phyloP scores from a whole-genome alignment of 1,284 basidiomycete genomes.

The Microbotryum intermedium region DNA sequence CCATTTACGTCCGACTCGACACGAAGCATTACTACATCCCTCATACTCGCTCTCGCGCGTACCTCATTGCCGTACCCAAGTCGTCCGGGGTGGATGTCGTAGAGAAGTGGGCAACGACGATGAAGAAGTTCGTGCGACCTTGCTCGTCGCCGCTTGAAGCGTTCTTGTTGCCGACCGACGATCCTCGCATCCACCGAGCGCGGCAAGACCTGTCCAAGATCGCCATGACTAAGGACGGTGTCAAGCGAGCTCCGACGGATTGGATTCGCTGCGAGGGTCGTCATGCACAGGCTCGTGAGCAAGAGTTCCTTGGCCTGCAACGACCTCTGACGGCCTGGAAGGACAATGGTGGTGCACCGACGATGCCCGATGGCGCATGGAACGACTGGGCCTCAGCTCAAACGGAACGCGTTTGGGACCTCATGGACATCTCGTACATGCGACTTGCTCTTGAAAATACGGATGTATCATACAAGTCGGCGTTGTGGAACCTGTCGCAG shows the following conservation, averaged over 20 bases:
- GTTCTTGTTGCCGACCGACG: slow-evolving; percentile 81
- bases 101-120: slow-evolving; percentile 58
- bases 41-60: slow-evolving; percentile 69
- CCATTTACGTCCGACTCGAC: slow-evolving; percentile 64
- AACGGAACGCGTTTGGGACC: slow-evolving; percentile 87
- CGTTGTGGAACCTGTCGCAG: slow-evolving; percentile 95
- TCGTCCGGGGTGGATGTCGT: slow-evolving; percentile 48
- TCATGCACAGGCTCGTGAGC: slow-evolving; percentile 75
- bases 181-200: slow-evolving; percentile 80
- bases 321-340: slow-evolving; percentile 89
- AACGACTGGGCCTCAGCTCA: slow-evolving; percentile 83
- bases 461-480: slow-evolving; percentile 51
- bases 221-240: slow-evolving; percentile 43
- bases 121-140: slow-evolving; percentile 64
- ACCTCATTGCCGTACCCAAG: slow-evolving; percentile 59
- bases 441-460: slow-evolving; percentile 70
- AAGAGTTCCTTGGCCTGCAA: slow-evolving; percentile 71
- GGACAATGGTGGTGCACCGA: slow-evolving; percentile 82
- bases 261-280: slow-evolving; percentile 89
- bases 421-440: slow-evolving; percentile 82
- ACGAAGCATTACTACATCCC: slow-evolving; percentile 91
- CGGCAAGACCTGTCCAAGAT: slow-evolving; percentile 67
- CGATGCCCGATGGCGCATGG: slow-evolving; percentile 84
- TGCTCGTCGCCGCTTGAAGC: slow-evolving; percentile 84
- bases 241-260: slow-evolving; percentile 50